Conservation (phyloP, 225 moss, liverwort and hornwort genomes). For the Pseudoscleropodium purum region DNA sequence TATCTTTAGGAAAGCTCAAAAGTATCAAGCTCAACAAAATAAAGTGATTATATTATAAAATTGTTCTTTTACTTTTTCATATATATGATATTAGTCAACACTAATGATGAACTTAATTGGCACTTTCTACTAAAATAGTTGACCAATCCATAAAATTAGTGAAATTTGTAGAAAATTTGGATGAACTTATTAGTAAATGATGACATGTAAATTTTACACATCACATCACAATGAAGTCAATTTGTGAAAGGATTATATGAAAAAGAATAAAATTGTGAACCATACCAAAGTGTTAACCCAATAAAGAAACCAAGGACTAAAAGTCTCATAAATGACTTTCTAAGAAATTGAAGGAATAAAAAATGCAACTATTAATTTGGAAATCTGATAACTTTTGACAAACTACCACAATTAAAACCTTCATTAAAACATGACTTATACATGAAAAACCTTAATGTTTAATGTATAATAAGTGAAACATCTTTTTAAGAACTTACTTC, state of each 20-base stretch:
- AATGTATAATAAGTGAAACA: background rate
- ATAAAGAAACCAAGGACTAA: background rate
- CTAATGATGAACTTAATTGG: background rate
- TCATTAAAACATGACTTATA: background rate
- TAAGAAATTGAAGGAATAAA: background rate
- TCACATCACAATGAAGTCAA: background rate
- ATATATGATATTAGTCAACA: background rate
- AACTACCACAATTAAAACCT: background rate
- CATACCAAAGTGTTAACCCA: background rate
- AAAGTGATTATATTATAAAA: background rate
- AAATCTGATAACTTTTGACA: background rate
- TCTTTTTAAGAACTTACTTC: background rate
- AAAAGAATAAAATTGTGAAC: no score
- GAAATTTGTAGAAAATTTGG: background rate
- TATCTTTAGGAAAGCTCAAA: background rate
- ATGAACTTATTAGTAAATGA: background rate
- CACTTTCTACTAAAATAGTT: background rate
- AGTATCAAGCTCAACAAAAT: background rate
- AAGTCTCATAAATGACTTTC: background rate
- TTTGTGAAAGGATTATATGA: background rate
- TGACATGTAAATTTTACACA: background rate
- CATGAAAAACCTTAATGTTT: background rate
- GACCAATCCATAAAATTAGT: background rate
- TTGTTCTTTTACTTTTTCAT: background rate
- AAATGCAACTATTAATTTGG: background rate